Evolutionary conservation across 31 red algal species (phyloP), one percentile per base, ranked within the genome.

Genomic region (Bonnemaisonia californica): DNA sequence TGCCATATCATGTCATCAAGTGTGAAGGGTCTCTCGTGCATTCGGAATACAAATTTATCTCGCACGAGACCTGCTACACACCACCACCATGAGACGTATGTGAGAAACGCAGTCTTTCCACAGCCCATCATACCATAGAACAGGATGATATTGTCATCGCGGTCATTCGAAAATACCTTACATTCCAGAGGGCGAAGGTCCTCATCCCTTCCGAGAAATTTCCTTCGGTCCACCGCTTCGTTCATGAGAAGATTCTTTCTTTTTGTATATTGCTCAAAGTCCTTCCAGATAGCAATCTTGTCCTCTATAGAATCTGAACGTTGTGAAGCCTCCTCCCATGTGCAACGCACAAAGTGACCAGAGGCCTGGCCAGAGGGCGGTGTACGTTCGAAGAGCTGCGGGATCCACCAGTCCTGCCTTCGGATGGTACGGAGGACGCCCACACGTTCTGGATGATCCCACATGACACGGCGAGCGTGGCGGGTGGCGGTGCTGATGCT

Each of bases 41-140:
- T 62, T 3, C 74, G 74, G 29, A 77, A 77, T 5, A 77, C 51
- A 60, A 77, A 77, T 34, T 77, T 77, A 34, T 77, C 74, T 32
- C 33, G n/a, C 7, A 77, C 74, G 27, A 77, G 74, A 38, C 74
- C 74, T 21, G 74, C 37, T 5, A 77, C 56, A 62, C 74, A 60
- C 74, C 74, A 77, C 74, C 74, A 77, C 74, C 74, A 77, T 9
- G 74, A 77, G 13, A 77, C 74, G 37, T 77, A 77, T 12, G 74
- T 77, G 13, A 77, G 21, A 33, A 77, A 77, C 4, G 74, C 74
- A 8, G 74, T 77, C 54, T 77, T 77, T 45, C 74, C 74, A 45
- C 48, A 77, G 23, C 74, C 74, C 74, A 77, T 77, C 29, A 58
- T 56, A 5, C 74, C 74, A 31, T 58, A 62, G 24, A 77, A 33